Percentiles rank a stretch among this genome's conserved stretches.
phyloP scores from a whole-genome alignment of 305 asterid genomes.

The Solanum hybrid region DNA sequence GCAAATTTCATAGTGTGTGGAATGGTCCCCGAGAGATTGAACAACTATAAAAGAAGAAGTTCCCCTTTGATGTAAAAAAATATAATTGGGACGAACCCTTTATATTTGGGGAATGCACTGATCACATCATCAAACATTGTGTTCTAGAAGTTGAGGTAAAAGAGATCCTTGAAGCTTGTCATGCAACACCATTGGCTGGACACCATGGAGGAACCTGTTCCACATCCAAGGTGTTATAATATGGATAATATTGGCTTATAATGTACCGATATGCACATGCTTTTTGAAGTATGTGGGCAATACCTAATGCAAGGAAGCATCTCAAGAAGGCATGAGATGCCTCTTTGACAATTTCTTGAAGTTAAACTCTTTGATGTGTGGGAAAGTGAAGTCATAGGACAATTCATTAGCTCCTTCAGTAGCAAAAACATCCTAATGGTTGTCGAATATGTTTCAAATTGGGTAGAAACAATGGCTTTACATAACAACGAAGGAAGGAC shows the following conservation, averaged over 20 bases:
- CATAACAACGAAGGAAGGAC: neutral
- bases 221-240: neutral
- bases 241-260: neutral
- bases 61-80: neutral
- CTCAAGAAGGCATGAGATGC: neutral
- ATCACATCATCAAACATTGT: neutral
- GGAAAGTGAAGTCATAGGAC: neutral
- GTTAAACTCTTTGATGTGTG: neutral
- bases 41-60: neutral
- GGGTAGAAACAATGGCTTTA: neutral
- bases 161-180: neutral
- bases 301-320: neutral
- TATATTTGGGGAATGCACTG: neutral
- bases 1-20: too few relatives aligned
- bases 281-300: neutral
- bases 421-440: neutral
- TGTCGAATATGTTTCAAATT: neutral
- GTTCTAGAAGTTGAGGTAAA: neutral
- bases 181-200: neutral
- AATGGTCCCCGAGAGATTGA: too few relatives aligned
- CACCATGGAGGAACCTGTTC: neutral
- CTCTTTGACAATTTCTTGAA: neutral
- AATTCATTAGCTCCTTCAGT: neutral
- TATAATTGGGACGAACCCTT: neutral
- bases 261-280: neutral